Base-by-base conservation (phyloP, 371 early-diverging fungal genomes). In the Fennellomyces sp. region DNA sequence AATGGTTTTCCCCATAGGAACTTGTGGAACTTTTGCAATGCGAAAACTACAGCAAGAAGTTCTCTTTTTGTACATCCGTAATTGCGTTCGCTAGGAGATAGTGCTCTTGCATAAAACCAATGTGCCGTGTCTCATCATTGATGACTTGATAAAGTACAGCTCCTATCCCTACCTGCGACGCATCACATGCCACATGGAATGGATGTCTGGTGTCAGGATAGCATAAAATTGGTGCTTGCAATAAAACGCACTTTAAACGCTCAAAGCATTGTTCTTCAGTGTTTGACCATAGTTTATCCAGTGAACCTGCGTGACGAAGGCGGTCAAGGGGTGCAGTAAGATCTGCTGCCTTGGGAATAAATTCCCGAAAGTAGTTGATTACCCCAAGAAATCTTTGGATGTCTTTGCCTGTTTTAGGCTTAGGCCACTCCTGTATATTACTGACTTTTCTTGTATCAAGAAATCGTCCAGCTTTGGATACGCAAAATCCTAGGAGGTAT, bases 101-200 rank as follows among this genome's bases (percentile, higher is more conserved):
- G 30, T 3, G 60, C 13, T 7, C 62, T 25, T 0, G 66, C 5
- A 58, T 39, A 23, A 68, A 72, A 3, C 51, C 63, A n/a, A 68
- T 72, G 51, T 68, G 57, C 5, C 45, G 42, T 36, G 29, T 50
- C n/a, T 41, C 29, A 3, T 27, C 45, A 23, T 62, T 17, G 5
- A 39, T 59, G 1, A 38, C 52, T 48, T 73, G 67, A 41, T 38
- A 69, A n/a, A 83, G 36, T 0, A 63, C 66, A 33, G 68, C 70
- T 13, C 73, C 77, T 30, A 76, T 73, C 6, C 73, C 78, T 10
- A 39, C n/a, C n/a, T 38, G 31, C 74, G 64, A 0, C 76, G 80
- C 75, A 60, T 84, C 78, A 0, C 75, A 73, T 3, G 71, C 74
- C 0, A 81, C 49, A 23, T 58, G 60, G 42, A 79, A 76, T 2